Base-by-base conservation (phyloP, 2,329 filamentous ascomycete species). In the Harringtonia aguacate region DNA sequence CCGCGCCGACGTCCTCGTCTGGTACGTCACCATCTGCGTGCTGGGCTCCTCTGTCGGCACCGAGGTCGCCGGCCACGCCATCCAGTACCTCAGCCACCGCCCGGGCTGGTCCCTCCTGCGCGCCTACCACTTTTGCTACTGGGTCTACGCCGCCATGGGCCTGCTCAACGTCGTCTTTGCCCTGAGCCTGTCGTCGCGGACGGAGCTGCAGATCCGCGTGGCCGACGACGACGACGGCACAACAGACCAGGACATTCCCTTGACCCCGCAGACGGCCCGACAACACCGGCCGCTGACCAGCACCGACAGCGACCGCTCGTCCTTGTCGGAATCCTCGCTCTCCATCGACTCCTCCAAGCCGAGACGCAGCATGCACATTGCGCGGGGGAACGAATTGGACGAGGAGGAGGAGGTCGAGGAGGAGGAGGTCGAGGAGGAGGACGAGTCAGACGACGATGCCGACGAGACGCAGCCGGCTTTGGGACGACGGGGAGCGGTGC, bases 1-100 rank as follows among this genome's bases (percentile, higher is more conserved):
- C 1, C 63, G 79, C 38, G 64, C 75, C 14, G 77, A 83, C 57
- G 77, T 84, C n/a, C 64, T 82, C 46, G 70, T 74, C 9, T 84
- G 79, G 79, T 81, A 84, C 52, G 70, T 80, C 34, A 76, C 72
- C 15, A 66, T 63, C 3, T 70, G 74, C 1, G 69, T 68, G n/a
- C 59, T 78, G 2, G 76, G 75, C 2, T 73, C 73, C 0, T 67
- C 72, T 0, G 52, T 69, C 6, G 76, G 76, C 3, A 75, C 67
- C 8, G 74, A 72, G 50, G 48, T 66, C 2, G 67, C 70, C 0
- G 76, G 76, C 1, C 58, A 70, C 36, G 58, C 75, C 36, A 61
- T 79, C 24, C 66, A 73, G 45, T 64, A 52, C 29, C 58, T 79
- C 14, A 59, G 63, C 28, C 52, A 50, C 9, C 56, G 56, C 22